These are phyloP conservation scores for Beauveria sp. DNA, from an alignment of 2,329 filamentous ascomycete genomes.

Conservation along the genomic window DNA sequence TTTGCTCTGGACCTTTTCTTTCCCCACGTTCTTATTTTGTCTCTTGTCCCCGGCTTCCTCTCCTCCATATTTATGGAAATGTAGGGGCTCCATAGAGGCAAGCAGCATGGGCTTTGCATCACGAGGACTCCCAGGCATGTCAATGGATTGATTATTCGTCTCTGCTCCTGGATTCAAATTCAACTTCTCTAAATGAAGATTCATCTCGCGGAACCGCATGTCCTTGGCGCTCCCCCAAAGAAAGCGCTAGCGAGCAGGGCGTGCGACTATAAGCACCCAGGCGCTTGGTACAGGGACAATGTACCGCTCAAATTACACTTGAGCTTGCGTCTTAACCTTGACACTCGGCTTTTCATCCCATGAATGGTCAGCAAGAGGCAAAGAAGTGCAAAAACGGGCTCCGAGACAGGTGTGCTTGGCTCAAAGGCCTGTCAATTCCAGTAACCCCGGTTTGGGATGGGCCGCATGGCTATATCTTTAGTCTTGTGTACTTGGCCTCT, in stretches of 20 bases:
- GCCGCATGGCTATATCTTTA: too few species aligned
- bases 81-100: not conserved
- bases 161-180: not conserved
- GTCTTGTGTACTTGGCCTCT: too few species aligned
- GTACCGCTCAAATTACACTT: too few species aligned
- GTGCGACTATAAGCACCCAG: not conserved
- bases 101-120: not conserved
- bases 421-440: too few species aligned
- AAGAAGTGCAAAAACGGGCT: too few species aligned
- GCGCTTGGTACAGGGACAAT: not conserved
- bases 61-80: not conserved
- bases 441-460: too few species aligned
- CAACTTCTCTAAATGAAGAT: not conserved
- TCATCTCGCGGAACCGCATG: not conserved
- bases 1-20: not conserved
- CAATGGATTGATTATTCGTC: not conserved
- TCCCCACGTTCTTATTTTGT: not conserved
- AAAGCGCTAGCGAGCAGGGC: not conserved
- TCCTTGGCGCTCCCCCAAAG: not conserved
- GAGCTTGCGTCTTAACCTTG: too few species aligned
- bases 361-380: too few species aligned
- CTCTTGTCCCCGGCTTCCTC: not conserved
- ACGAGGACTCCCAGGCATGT: not conserved
- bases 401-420: too few species aligned
- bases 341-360: not conserved